These are phyloP conservation scores for Lathyrus aphaca DNA, from an alignment of 306 rosid species.

Conservation along the genomic window DNA sequence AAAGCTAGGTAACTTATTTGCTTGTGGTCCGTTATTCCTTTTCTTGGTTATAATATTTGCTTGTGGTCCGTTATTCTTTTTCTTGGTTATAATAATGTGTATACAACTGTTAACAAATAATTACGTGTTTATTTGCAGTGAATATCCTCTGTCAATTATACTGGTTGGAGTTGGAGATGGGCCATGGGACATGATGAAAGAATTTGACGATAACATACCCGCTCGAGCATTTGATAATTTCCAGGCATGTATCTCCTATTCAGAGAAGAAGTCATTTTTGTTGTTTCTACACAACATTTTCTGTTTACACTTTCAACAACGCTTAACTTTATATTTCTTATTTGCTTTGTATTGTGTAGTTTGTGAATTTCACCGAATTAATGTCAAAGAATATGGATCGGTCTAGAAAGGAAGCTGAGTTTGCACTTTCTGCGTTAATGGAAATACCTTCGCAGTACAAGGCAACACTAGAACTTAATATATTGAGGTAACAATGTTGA, in stretches of 20 bases:
- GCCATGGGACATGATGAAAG: conserved; percentile 97
- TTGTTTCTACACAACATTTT: neutral
- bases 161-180: conserved; percentile 98
- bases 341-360: conserved; percentile 53
- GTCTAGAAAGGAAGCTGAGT: conserved; percentile 83
- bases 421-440: conserved; percentile 88
- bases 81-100: conserved; percentile 7
- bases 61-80: conserved; percentile 15
- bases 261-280: conserved; percentile 28
- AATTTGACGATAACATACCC: conserved; percentile 93
- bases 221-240: conserved; percentile 91
- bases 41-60: conserved; percentile 6
- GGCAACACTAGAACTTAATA: conserved; percentile 76
- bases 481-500: conserved; percentile 74
- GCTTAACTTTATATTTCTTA: conserved; percentile 14
- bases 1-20: conserved; percentile 73
- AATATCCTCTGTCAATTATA: conserved; percentile 82
- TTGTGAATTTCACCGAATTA: conserved; percentile 91
- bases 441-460: conserved; percentile 94
- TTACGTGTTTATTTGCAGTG: conserved; percentile 48
- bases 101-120: neutral
- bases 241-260: conserved; percentile 60
- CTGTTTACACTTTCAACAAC: conserved; percentile 6
- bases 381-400: conserved; percentile 79
- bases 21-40: conserved; percentile 18